A percentile compares a stretch with the other conserved stretches of the same genome.
Conservation (phyloP, 2,329 filamentous ascomycete species). For the Gnomoniopsis sp. region DNA sequence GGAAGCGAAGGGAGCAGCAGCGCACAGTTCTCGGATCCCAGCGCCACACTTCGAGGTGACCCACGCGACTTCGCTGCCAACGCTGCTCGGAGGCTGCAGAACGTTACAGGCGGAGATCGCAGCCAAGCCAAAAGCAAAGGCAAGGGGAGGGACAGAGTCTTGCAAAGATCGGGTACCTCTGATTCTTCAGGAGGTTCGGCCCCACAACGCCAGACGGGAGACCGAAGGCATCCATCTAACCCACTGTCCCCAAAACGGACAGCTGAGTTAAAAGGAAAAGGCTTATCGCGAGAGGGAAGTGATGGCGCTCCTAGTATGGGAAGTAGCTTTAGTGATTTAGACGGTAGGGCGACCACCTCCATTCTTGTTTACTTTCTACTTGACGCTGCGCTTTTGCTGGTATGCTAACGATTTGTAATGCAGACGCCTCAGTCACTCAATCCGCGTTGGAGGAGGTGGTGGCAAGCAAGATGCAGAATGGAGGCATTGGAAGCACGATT, state of each 20-base stretch:
- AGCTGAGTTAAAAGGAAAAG: slow-evolving; percentile 53
- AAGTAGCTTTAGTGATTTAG: slow-evolving; percentile 82
- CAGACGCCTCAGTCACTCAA: slow-evolving; percentile 79
- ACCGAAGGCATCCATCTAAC: slow-evolving; percentile 34
- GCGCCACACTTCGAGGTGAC: slow-evolving; percentile 50
- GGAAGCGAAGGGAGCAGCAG: slow-evolving; percentile 26
- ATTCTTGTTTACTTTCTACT: not conserved
- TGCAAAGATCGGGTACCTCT: slow-evolving; percentile 52
- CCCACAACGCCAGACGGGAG: slow-evolving; percentile 26
- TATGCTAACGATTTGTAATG: slow-evolving; percentile 14
- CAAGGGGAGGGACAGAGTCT: slow-evolving; percentile 29
- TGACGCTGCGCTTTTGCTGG: slow-evolving; percentile 6
- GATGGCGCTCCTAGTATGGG: slow-evolving; percentile 78
- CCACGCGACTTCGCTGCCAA: slow-evolving; percentile 28
- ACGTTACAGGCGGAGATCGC: slow-evolving; percentile 13
- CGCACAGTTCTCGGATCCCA: slow-evolving; percentile 36
- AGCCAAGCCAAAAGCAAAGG: slow-evolving; percentile 20
- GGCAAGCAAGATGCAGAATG: slow-evolving; percentile 67
- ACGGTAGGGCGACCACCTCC: slow-evolving; percentile 47
- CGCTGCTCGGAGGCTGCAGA: slow-evolving; percentile 27
- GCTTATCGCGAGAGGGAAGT: slow-evolving; percentile 58
- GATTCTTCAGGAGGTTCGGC: slow-evolving; percentile 61
- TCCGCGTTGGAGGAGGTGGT: slow-evolving; percentile 76
- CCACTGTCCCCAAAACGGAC: slow-evolving; percentile 58
- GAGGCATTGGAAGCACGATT: slow-evolving; percentile 57